Percentiles rank a stretch among this genome's conserved stretches.
Evolutionary conservation across 169 alveolate species (phyloP).

Genomic region (Pseudocohnilembus persalinus): DNA sequence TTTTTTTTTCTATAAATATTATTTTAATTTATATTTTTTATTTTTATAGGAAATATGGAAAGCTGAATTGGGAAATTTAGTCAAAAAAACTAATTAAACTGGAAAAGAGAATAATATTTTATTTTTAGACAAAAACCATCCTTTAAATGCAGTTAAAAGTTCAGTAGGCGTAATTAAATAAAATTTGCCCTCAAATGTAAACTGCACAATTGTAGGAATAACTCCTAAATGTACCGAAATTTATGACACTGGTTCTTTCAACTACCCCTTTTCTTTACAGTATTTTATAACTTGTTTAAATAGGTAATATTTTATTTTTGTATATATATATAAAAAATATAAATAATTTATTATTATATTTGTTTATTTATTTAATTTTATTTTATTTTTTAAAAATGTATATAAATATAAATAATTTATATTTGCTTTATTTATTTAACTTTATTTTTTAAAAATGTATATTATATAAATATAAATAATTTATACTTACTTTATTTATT

Average conservation of each 20-base stretch:
- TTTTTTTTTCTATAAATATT: neutral
- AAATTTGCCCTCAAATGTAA: conserved; percentile 27
- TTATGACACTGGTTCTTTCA: neutral
- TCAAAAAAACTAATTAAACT: neutral
- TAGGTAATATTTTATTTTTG: too few species aligned
- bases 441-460: neutral
- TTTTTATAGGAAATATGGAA: conserved; percentile 32
- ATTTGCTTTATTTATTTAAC: neutral
- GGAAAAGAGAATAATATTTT: conserved; percentile 40
- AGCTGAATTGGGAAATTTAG: conserved; percentile 14
- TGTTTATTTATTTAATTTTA: too few species aligned
- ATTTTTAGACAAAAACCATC: conserved; percentile 75
- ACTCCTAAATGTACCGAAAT: conserved; percentile 52
- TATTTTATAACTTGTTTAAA: conserved; percentile 52
- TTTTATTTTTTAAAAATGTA: too few species aligned
- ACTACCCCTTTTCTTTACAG: conserved; percentile 56
- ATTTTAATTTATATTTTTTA: conserved; percentile 1
- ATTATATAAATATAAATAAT: too few species aligned
- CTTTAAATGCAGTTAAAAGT: conserved; percentile 60
- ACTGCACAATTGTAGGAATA: conserved; percentile 46
- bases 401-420: too few species aligned
- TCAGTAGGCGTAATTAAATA: conserved; percentile 45
- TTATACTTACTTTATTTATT: too few species aligned
- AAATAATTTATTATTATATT: too few species aligned
- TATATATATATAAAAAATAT: too few species aligned